Evolutionary conservation across 306 rosid genomes (phyloP).

Genomic region (Leucaena leucocephala): DNA sequence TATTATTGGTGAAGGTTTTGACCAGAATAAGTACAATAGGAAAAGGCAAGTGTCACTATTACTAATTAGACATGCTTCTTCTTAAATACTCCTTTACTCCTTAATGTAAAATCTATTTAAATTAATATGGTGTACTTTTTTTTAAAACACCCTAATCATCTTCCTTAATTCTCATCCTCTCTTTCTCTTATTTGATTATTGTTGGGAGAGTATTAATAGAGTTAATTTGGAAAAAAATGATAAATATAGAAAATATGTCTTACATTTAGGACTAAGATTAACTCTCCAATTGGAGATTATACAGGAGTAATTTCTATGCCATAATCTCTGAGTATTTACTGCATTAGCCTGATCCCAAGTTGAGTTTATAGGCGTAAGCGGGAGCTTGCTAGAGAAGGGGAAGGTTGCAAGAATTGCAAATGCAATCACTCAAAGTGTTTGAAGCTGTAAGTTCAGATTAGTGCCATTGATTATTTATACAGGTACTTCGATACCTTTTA

Average conservation of each 20-base stretch:
- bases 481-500: neutral
- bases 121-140: no score
- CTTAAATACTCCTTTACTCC: neutral
- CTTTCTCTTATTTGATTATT: no score
- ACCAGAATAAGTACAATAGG: slow-evolving; percentile 75
- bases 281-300: no score
- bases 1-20: slow-evolving; percentile 55
- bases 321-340: slow-evolving; percentile 1
- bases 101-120: no score
- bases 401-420: slow-evolving; percentile 90
- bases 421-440: slow-evolving; percentile 92
- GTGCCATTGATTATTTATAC: neutral
- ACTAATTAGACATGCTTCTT: slow-evolving; percentile 15
- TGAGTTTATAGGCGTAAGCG: slow-evolving; percentile 70
- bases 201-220: no score
- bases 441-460: slow-evolving; percentile 76
- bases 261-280: no score
- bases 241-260: no score
- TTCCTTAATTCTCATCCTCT: no score
- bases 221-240: no score
- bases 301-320: neutral
- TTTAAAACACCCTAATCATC: no score
- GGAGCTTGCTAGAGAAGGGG: slow-evolving; percentile 63
- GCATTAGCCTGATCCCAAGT: slow-evolving; percentile 38
- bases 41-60: slow-evolving; percentile 58